These are phyloP conservation scores for Parathielavia hyrcaniae DNA, from an alignment of 495 filamentous ascomycete species.

Conservation along the genomic window DNA sequence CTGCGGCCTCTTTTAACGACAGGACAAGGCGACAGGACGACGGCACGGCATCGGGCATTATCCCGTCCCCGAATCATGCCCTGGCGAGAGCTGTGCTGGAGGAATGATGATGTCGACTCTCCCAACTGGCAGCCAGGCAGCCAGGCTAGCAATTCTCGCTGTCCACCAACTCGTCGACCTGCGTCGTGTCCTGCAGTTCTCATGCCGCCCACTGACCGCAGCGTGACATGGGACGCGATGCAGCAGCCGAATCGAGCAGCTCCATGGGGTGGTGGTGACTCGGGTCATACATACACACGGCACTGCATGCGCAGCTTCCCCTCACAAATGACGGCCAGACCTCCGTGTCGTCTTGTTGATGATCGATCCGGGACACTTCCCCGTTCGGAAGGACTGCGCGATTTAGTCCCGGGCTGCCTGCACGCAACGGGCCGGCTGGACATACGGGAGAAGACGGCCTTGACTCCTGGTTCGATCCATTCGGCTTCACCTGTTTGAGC, in stretches of 20 bases:
- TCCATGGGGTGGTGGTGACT: conserved; percentile 2
- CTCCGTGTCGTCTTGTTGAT: background rate
- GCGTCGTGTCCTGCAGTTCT: conserved; percentile 16
- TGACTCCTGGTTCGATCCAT: too few relatives aligned
- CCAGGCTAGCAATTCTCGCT: conserved; percentile 4
- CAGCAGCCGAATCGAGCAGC: conserved; percentile 23
- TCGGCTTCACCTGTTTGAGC: too few relatives aligned
- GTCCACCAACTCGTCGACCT: conserved; percentile 6
- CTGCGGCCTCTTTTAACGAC: too few relatives aligned
- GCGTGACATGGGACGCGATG: conserved; percentile 4
- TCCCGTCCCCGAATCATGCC: too few relatives aligned
- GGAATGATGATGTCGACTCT: background rate
- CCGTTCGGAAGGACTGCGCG: background rate
- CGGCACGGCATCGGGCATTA: too few relatives aligned
- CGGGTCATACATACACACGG: background rate
- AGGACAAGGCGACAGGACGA: too few relatives aligned
- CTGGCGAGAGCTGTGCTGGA: background rate
- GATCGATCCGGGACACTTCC: too few relatives aligned
- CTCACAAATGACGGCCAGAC: background rate
- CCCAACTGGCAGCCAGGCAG: background rate
- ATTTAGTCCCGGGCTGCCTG: too few relatives aligned
- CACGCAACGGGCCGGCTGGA: too few relatives aligned
- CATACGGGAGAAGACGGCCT: too few relatives aligned
- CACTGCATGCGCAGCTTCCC: background rate
- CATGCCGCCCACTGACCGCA: conserved; percentile 10